These are phyloP conservation scores for Paramecium octaurelia DNA, from an alignment of 73 alveolate genomes.

Conservation along the genomic window DNA sequence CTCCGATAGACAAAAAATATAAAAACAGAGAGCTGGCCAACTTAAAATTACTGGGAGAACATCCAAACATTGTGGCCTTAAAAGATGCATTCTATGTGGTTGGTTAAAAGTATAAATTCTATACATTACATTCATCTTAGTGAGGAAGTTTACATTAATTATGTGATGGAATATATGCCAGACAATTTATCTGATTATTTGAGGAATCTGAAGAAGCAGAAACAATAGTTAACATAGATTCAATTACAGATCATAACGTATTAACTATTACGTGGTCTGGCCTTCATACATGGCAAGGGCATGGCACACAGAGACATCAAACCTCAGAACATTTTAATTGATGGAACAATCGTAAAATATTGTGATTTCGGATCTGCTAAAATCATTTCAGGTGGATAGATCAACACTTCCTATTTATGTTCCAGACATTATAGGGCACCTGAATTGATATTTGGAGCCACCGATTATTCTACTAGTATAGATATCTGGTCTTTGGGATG, in stretches of 20 bases:
- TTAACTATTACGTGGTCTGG: slow-evolving; percentile 83
- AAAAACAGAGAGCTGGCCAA: slow-evolving; percentile 74
- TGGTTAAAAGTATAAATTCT: not conserved
- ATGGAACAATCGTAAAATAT: slow-evolving; percentile 72
- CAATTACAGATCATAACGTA: slow-evolving; percentile 84
- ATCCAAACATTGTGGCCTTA: slow-evolving; percentile 64
- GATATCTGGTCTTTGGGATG: slow-evolving; percentile 90
- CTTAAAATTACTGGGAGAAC: slow-evolving; percentile 68
- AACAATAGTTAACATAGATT: slow-evolving; percentile 77
- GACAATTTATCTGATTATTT: slow-evolving; percentile 77
- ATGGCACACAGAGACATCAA: slow-evolving; percentile 86
- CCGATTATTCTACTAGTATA: slow-evolving; percentile 56
- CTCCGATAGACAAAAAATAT: slow-evolving; percentile 72
- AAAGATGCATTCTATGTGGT: slow-evolving; percentile 57
- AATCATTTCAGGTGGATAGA: slow-evolving; percentile 75
- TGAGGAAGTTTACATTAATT: slow-evolving; percentile 88
- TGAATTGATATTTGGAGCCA: slow-evolving; percentile 79
- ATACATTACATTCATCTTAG: not conserved
- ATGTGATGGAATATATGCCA: slow-evolving; percentile 92
- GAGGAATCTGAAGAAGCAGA: slow-evolving; percentile 69
- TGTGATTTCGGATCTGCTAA: slow-evolving; percentile 93
- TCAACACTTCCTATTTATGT: slow-evolving; percentile 84
- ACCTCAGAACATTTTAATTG: slow-evolving; percentile 82
- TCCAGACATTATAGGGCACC: slow-evolving; percentile 89
- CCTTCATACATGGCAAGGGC: slow-evolving; percentile 81